A percentile compares a stretch with the other conserved stretches of the same genome.
Conservation (phyloP, 768 basidiomycete species). For the Baorangia bicolor region DNA sequence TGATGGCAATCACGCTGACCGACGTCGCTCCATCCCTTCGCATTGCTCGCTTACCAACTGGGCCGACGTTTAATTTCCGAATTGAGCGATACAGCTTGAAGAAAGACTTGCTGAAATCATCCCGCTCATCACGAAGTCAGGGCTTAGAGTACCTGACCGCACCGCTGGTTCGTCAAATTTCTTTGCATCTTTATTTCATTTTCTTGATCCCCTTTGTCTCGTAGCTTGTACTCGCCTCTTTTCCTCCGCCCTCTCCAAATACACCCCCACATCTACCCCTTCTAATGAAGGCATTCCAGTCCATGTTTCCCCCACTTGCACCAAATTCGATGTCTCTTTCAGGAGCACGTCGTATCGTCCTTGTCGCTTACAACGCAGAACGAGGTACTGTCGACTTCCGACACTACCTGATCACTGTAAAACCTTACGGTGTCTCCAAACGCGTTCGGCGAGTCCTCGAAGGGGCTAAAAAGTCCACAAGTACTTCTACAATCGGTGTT, state of each 20-base stretch:
- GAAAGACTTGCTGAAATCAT: slow-evolving; percentile 73
- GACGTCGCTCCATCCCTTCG: slow-evolving; percentile 82
- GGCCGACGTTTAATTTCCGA: slow-evolving; percentile 92
- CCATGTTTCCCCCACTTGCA: slow-evolving; percentile 90
- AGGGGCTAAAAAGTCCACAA: slow-evolving; percentile 40
- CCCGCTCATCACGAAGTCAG: slow-evolving; percentile 67
- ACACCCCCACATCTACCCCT: slow-evolving; percentile 85
- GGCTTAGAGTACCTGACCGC: slow-evolving; percentile 90
- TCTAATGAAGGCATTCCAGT: slow-evolving; percentile 94
- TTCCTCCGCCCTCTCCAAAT: slow-evolving; percentile 68
- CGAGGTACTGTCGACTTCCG: slow-evolving; percentile 87
- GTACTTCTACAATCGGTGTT: slow-evolving; percentile 37
- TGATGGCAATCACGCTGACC: slow-evolving; percentile 89
- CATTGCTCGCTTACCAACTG: slow-evolving; percentile 82
- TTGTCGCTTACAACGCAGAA: slow-evolving; percentile 86
- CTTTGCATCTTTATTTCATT: not conserved
- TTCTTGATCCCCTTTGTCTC: not conserved
- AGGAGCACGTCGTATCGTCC: slow-evolving; percentile 90
- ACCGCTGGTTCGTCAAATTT: slow-evolving; percentile 65
- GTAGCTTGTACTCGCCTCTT: slow-evolving; percentile 87
- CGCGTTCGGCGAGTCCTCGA: slow-evolving; percentile 87
- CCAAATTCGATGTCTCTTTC: slow-evolving; percentile 78
- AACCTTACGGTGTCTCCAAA: slow-evolving; percentile 90
- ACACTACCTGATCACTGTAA: slow-evolving; percentile 94
- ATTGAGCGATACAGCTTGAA: slow-evolving; percentile 90